Evolutionary conservation across 208 protist genomes (phyloP).

Genomic region (Acanthamoeba sp.): DNA sequence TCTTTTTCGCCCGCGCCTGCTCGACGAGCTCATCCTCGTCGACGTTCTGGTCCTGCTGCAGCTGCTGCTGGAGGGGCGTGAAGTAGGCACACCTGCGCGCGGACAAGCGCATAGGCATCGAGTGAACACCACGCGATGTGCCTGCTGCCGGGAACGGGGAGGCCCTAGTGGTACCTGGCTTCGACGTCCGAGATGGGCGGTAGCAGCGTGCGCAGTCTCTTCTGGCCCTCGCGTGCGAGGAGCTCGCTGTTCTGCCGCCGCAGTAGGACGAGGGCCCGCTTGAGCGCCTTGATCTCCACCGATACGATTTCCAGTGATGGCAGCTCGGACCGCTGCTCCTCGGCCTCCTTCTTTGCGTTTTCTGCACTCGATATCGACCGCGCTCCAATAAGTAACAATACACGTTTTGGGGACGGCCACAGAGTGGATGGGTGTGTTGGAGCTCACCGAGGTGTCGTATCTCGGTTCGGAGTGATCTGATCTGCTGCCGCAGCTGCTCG

Average conservation of each 20-base stretch:
- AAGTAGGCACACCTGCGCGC: not conserved
- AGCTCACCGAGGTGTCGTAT: conserved; percentile 49
- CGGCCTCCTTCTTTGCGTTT: conserved; percentile 45
- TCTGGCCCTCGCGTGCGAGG: conserved; percentile 44
- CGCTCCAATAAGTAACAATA: too few species aligned
- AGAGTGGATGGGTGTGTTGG: too few species aligned
- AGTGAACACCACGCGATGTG: not conserved
- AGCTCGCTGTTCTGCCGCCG: conserved; percentile 64
- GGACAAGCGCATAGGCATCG: not conserved
- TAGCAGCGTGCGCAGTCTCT: conserved; percentile 28
- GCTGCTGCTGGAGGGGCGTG: conserved; percentile 39
- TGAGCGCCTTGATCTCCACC: conserved; percentile 69
- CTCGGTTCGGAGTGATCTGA: not conserved
- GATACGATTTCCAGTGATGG: conserved; percentile 48
- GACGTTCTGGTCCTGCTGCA: conserved; percentile 53
- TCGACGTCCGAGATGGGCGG: conserved; percentile 9
- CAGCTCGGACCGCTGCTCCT: conserved; percentile 42
- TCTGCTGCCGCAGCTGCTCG: conserved; percentile 55
- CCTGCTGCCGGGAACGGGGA: not conserved
- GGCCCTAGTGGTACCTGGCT: not conserved
- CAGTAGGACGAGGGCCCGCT: conserved; percentile 41
- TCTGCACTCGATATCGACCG: conserved; percentile 35
- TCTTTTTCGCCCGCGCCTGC: not conserved
- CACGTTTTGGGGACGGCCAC: not conserved
- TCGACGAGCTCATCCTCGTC: not conserved